Base-by-base conservation (phyloP, 768 basidiomycete species). In the Amanita subjunquillea region DNA sequence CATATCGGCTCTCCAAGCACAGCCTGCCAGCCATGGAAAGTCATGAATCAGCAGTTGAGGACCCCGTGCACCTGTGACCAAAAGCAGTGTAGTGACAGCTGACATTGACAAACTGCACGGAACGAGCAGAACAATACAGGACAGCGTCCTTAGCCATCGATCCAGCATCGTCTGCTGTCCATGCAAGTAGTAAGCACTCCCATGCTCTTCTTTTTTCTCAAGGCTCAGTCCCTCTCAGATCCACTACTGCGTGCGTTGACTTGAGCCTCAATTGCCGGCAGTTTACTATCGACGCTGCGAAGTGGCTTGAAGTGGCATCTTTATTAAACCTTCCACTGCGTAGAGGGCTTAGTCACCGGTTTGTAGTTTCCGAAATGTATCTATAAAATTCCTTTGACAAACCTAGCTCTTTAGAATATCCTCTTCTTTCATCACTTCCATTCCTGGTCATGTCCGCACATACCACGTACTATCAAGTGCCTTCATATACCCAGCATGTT, bases 401-500 rank as follows among this genome's bases (percentile, higher is more conserved):
- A 2, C 7, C n/a, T 15, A 6, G 3, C 23, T 44, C 32, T 20
- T 27, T 37, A 53, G 42, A 45, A 46, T 53, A 29, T 32, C n/a
- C 25, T 15, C 6, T 13, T 13, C 36, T 23, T 13, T 22, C n/a
- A 10, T 17, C 30, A 8, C 46, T 36, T n/a, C 15, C 45, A 49
- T 23, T 15, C 6, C 13, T 30, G 25, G 27, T 17, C 43, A 53
- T 53, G 51, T 53, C 51, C 22, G 42, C 51, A 37, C 41, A 53
- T 39, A 53, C 51, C 20, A 32, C 51, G 3, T 53, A 45, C 27
- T 53, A 53, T 36, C 51, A 53, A 23, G 51, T 53, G 2, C 43
- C 51, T n/a, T 34, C 51, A 36, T 46, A 53, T 53, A 53, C 51
- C 51, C 51, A 53, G 17, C 51, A 36, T 13, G 37, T 10, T 46